Evolutionary conservation across 371 early-diverging fungal species (phyloP).

Genomic region (Synchytrium microbalum): DNA sequence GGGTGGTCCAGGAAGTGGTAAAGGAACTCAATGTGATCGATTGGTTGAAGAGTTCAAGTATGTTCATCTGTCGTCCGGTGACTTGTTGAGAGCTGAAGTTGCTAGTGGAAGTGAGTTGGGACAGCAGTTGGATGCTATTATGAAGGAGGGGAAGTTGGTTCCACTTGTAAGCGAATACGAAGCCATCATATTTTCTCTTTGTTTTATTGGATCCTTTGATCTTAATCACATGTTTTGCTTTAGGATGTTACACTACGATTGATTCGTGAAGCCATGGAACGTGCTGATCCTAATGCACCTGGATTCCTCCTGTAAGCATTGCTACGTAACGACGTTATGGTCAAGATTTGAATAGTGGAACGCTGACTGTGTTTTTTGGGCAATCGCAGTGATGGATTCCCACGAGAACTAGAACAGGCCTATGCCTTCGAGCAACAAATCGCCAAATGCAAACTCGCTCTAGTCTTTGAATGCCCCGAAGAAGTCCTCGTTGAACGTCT

Average conservation of each 20-base stretch:
- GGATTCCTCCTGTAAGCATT: constrained; percentile 57
- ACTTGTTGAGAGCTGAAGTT: constrained; percentile 56
- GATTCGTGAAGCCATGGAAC: constrained; percentile 34
- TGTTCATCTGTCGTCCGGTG: constrained; percentile 59
- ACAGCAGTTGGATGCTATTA: constrained; percentile 26
- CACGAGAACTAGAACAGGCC: constrained; percentile 33
- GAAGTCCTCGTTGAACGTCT: constrained; percentile 29
- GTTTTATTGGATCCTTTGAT: background rate
- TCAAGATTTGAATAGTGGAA: constrained; percentile 30
- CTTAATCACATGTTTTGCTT: constrained; percentile 21
- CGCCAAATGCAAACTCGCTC: constrained; percentile 27
- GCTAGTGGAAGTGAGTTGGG: constrained; percentile 30
- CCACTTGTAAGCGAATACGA: constrained; percentile 7
- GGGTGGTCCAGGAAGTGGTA: constrained; percentile 33
- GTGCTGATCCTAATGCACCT: constrained; percentile 8
- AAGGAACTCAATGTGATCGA: constrained; percentile 53
- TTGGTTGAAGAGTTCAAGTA: constrained; percentile 38
- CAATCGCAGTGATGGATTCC: constrained; percentile 34
- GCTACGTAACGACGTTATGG: constrained; percentile 53
- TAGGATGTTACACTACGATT: constrained; percentile 26
- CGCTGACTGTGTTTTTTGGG: constrained; percentile 12
- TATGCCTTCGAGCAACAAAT: constrained; percentile 23
- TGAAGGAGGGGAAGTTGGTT: constrained; percentile 50
- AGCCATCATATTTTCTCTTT: background rate
- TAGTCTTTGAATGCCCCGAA: constrained; percentile 35